Base-by-base conservation (phyloP, 2,329 filamentous ascomycete species). In the Alternaria dauci region DNA sequence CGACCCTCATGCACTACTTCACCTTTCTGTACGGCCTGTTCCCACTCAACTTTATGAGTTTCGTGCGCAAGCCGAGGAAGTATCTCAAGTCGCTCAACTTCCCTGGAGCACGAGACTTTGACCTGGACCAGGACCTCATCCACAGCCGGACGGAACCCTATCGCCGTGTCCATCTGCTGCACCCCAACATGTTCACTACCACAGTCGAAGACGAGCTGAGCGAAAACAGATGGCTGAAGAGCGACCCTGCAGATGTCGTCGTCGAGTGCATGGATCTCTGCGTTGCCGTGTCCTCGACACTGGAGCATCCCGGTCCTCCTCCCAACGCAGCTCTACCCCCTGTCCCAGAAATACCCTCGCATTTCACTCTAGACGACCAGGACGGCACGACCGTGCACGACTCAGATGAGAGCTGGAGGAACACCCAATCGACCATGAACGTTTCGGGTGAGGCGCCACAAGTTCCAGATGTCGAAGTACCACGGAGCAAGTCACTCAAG, bases 31-130 rank as follows among this genome's bases (percentile, higher is more conserved):
- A 95, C 68, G 92, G 92, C 0, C 80, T 95, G 5, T 95, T 94
- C 65, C 92, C 92, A 2, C 87, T 94, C 72, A 94, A 94, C 74
- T 93, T 95, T 69, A 91, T 93, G 87, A 90, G 90, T 76, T 95
- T 94, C 73, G 90, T 95, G 63, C 87, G 91, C 58, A 94, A 94
- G 72, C 91, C 92, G 3, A 88, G 93, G 67, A 87, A 90, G 65
- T 94, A 91, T 72, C 81, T 95, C 9, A 89, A 92, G 47, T 89
- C 91, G 70, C 87, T 90, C 41, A 87, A 92, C 65, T 90, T 88
- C 32, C 84, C 86, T 5, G 87, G 89, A 50, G 86, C 88, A 1
- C 89, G 93, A 64, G 89, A 92, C 55, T 86, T 94, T 43, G 91
- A 94, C 71, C 85, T 94, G 3, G 90, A 94, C 68, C 90, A 92